Percentiles rank a stretch among this genome's conserved stretches.
Conservation (phyloP, 495 filamentous ascomycete species). For the Daldinia loculata region DNA sequence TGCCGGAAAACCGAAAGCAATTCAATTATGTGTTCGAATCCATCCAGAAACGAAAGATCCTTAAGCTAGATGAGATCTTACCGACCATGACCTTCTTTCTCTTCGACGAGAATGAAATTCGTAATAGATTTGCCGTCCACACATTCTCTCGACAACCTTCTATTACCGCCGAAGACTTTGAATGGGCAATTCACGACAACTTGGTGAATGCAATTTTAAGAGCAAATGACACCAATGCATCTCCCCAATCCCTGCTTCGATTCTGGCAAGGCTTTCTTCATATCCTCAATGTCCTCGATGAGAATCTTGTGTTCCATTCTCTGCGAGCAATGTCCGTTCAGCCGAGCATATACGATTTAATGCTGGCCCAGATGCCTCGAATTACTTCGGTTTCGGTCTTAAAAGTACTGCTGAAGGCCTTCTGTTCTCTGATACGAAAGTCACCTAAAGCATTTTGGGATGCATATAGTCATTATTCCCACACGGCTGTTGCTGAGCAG, state of each 20-base stretch:
- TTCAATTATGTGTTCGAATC: conserved; percentile 82
- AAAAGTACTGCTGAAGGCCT: conserved; percentile 67
- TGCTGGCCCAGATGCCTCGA: conserved; percentile 75
- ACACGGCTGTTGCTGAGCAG: conserved; percentile 75
- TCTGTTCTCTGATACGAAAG: conserved; percentile 73
- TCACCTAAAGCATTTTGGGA: conserved; percentile 85
- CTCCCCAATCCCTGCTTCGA: conserved; percentile 57
- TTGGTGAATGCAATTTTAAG: conserved; percentile 58
- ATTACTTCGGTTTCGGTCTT: conserved; percentile 64
- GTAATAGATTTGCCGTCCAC: conserved; percentile 71
- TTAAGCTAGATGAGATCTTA: conserved; percentile 74
- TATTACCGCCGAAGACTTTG: conserved; percentile 74
- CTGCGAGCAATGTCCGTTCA: conserved; percentile 77
- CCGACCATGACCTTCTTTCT: conserved; percentile 84
- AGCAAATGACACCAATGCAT: conserved; percentile 59
- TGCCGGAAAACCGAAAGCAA: conserved; percentile 51
- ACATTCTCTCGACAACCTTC: conserved; percentile 69
- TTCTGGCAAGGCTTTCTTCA: conserved; percentile 80
- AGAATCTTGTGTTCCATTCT: conserved; percentile 77
- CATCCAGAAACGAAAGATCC: conserved; percentile 73
- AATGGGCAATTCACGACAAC: conserved; percentile 78
- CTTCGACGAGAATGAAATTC: conserved; percentile 69
- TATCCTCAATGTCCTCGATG: conserved; percentile 74
- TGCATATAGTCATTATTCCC: conserved; percentile 79
- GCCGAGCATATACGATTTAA: conserved; percentile 74